phyloP scores from a whole-genome alignment of 768 basidiomycete species.

The Mycena haematopus region DNA sequence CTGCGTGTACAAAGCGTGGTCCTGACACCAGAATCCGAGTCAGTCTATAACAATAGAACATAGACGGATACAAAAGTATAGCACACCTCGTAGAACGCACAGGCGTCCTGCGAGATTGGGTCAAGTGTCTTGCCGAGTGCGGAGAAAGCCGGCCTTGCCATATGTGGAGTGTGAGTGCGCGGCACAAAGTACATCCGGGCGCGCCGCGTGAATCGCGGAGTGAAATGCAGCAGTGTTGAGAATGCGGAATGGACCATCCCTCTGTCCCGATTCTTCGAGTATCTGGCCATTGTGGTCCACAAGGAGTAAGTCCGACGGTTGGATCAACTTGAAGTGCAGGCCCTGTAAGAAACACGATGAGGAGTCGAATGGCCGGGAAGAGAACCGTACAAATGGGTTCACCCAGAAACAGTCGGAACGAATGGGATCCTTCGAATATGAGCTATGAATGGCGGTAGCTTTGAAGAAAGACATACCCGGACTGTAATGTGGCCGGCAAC shows the following conservation, averaged over 20 bases:
- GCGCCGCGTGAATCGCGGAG: conserved; percentile 51
- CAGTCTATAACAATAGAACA: not conserved
- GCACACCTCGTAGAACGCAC: conserved; percentile 45
- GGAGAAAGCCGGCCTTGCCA: conserved; percentile 58
- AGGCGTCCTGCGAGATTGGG: conserved; percentile 52
- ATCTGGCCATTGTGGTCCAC: conserved; percentile 43
- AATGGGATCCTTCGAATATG: conserved; percentile 39
- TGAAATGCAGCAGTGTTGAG: conserved; percentile 45
- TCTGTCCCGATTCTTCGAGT: conserved; percentile 38
- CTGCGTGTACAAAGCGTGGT: conserved; percentile 49
- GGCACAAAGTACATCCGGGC: conserved; percentile 54
- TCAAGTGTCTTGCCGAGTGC: conserved; percentile 50
- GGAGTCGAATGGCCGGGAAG: not conserved
- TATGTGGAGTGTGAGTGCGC: conserved; percentile 56
- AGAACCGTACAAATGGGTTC: conserved; percentile 48
- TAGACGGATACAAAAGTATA: not conserved
- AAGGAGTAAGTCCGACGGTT: conserved; percentile 50
- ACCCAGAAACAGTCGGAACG: conserved; percentile 54
- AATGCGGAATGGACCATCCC: conserved; percentile 28
- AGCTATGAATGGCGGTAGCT: not conserved
- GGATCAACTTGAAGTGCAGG: conserved; percentile 52
- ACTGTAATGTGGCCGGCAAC: conserved; percentile 60
- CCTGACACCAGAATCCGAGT: conserved; percentile 18
- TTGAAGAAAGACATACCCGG: conserved; percentile 32
- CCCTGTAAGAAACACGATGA: conserved; percentile 35